Evolutionary conservation across 2,329 filamentous ascomycete genomes (phyloP), one percentile per base, ranked within the genome.

Genomic region (Remersonia thermophila): DNA sequence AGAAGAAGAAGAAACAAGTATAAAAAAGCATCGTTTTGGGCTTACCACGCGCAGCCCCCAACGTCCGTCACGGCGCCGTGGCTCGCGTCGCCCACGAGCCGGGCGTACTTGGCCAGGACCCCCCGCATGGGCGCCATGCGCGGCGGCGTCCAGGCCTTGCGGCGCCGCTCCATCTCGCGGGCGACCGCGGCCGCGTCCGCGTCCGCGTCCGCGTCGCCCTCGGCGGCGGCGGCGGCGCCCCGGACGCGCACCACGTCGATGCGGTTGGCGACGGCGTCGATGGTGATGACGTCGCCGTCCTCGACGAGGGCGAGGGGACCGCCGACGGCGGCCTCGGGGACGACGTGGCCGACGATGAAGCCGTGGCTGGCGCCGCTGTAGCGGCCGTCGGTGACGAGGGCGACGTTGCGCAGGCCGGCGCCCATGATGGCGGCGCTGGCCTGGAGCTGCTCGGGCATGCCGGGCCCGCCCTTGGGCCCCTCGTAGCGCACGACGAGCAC

Each of bases 401-500:
- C 87, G 7, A 95, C 74, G 51, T 94, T 93, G 35, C 68, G 83
- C 35, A 96, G 66, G 10, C 82, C 82, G 1, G 89, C 89, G 33
- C 89, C 89, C 81, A 94, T 94, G 47, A 96, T 83, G 13, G 87
- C 84, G 0, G 86, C 86, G 40, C 75, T 82, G 9, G 89, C 83
- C 55, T 82, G 85, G 30, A 96, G 71, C 60, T 94, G 86, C 60
- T 96, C 89, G 2, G 87, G 89, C 89, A 96, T 96, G 30, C 89
- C 89, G 0, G 89, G 89, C 0, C 89, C 89, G 43, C 89, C 89
- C 55, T 84, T 87, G 10, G 89, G 89, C 0, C 89, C 89, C 56
- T 96, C 89, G 55, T 95, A 95, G 15, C 89, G 79, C 36, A 96
- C 86, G 23, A 95, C 77, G 18, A 95, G 65, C 14, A 95, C 89